Conservation (phyloP, 768 basidiomycete genomes). For the Russula compacta region DNA sequence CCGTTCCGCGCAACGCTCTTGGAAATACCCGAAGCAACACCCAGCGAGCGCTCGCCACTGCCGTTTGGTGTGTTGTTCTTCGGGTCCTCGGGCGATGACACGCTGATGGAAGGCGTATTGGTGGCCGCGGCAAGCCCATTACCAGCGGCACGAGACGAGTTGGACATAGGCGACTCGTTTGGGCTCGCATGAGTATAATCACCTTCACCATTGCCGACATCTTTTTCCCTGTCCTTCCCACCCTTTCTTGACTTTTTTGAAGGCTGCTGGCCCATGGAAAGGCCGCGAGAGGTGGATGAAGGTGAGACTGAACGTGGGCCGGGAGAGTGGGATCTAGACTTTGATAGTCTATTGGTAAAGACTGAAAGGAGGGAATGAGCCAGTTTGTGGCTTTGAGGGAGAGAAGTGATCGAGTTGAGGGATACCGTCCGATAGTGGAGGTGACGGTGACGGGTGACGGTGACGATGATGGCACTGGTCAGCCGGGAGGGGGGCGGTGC, state of each 20-base stretch:
- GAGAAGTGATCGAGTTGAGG: background rate
- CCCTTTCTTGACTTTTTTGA: constrained; percentile 74
- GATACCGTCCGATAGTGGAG: background rate
- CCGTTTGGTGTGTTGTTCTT: constrained; percentile 35
- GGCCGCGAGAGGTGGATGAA: constrained; percentile 28
- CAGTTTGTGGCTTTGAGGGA: constrained; percentile 42
- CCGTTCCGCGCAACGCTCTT: constrained; percentile 16
- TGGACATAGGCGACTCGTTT: constrained; percentile 32
- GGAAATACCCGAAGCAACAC: constrained; percentile 21
- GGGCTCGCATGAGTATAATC: constrained; percentile 36
- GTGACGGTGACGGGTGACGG: constrained; percentile 8
- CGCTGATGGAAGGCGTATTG: constrained; percentile 31
- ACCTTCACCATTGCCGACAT: constrained; percentile 31
- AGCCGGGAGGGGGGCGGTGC: background rate
- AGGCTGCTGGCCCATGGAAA: constrained; percentile 74
- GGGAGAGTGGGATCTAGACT: constrained; percentile 65
- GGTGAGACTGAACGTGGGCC: constrained; percentile 41
- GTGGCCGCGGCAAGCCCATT: constrained; percentile 26
- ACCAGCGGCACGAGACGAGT: constrained; percentile 38
- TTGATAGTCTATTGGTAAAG: constrained; percentile 60
- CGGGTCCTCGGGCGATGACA: constrained; percentile 29
- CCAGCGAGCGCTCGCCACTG: constrained; percentile 28
- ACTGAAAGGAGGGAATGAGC: constrained; percentile 75
- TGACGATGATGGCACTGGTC: background rate
- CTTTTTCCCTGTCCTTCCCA: constrained; percentile 60